Conservation (phyloP, 768 basidiomycete genomes). For the Hemileccinum rubropunctum region DNA sequence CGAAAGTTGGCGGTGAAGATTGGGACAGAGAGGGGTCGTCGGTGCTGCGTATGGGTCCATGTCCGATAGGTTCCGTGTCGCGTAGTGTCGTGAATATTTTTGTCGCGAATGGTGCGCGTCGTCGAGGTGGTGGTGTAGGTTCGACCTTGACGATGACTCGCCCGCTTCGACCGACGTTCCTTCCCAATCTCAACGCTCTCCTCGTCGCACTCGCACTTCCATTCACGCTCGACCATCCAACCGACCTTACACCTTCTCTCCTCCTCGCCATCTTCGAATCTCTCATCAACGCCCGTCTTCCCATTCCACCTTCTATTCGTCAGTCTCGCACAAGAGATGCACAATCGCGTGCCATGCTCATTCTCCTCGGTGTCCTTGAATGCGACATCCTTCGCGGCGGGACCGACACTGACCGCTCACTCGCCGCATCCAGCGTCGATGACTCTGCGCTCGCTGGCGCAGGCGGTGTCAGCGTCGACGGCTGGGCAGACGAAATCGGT, state of each 20-base stretch:
- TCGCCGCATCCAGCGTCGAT: slow-evolving; percentile 27
- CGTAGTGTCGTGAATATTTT: slow-evolving; percentile 44
- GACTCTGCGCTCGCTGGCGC: slow-evolving; percentile 16
- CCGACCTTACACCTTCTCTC: slow-evolving; percentile 69
- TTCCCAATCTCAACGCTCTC: slow-evolving; percentile 43
- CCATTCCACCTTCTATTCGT: slow-evolving; percentile 37
- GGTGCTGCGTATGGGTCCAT: slow-evolving; percentile 23
- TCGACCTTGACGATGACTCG: no score
- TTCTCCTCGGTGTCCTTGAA: slow-evolving; percentile 73
- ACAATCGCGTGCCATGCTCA: slow-evolving; percentile 65
- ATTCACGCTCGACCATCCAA: slow-evolving; percentile 45
- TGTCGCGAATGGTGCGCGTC: slow-evolving; percentile 39
- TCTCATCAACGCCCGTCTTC: slow-evolving; percentile 53
- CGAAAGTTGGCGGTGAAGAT: slow-evolving; percentile 65
- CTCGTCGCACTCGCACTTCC: slow-evolving; percentile 45
- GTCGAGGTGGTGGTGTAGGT: no score
- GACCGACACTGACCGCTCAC: slow-evolving; percentile 32
- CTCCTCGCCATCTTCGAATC: slow-evolving; percentile 70
- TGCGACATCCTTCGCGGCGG: slow-evolving; percentile 57
- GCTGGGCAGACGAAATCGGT: slow-evolving; percentile 51
- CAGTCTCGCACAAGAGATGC: slow-evolving; percentile 35
- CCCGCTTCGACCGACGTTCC: slow-evolving; percentile 14
- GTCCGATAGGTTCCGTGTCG: neutral
- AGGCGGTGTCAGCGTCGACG: slow-evolving; percentile 28
- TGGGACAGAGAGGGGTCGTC: slow-evolving; percentile 76